Base-by-base conservation (phyloP, 768 basidiomycete genomes). In the Lactarius sp. region DNA sequence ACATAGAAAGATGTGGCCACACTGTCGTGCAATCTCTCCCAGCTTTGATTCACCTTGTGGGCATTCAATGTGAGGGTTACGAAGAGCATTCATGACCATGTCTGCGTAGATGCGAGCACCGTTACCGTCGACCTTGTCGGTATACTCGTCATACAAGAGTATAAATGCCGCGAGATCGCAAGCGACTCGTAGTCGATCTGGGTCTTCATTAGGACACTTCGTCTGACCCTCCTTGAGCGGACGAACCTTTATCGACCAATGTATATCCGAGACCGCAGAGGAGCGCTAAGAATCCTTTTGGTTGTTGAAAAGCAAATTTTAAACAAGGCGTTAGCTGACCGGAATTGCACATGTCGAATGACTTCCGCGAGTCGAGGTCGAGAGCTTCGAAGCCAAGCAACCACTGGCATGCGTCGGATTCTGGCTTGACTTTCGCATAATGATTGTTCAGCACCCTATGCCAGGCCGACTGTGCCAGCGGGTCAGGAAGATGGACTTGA, bases 391-490 rank as follows among this genome's bases (percentile, higher is more conserved):
- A 79, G 12, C 65, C 59, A 46, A 73, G 71, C 41, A 73, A 68
- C 80, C 80, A n/a, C n/a, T n/a, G n/a, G n/a, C n/a, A 81, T 5
- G 70, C 73, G 4, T 72, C 66, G 1, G 79, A 77, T 52, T 75
- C 75, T 1, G 64, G 67, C 54, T 77, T 77, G 60, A 70, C 70
- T 41, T 72, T 68, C 6, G 59, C 61, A 50, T 79, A 80, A 62
- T 75, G 66, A 0, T 75, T 73, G 62, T 79, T 81, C 49, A 81
- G 65, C 36, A 51, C 59, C 4, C 80, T 76, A 6, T 67, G 69
- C 79, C 77, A 81, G 2, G 79, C 79, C 81, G 80, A 83, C 14
- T 69, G 69, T 13, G 63, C 63, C 44, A 82, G 71, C 9, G 75
- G 76, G 31, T 78, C 73, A 4, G 80, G 79, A 44, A 81, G 71